Evolutionary conservation across 306 rosid species (phyloP).

Genomic region (Trifolium subterraneum): DNA sequence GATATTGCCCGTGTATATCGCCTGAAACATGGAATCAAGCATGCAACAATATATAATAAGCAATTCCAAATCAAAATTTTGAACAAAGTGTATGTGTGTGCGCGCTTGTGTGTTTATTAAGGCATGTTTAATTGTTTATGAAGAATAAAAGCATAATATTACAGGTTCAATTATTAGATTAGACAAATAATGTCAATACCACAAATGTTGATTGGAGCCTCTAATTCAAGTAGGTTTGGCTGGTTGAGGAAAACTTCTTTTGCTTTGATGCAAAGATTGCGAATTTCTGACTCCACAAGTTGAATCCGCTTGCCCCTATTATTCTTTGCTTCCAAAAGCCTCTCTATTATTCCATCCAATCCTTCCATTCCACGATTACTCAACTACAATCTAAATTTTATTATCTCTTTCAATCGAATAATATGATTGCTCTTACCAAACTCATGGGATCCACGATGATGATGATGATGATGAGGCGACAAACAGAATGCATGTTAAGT

Average conservation of each 20-base stretch:
- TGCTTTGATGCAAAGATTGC: constrained; percentile 69
- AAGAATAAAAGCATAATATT: too few relatives aligned
- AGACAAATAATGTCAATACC: constrained; percentile 47
- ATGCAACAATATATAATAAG: not conserved
- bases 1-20: constrained; percentile 93
- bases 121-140: too few relatives aligned
- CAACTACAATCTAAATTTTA: constrained; percentile 4
- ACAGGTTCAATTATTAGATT: not conserved
- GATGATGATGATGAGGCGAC: not conserved
- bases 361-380: constrained; percentile 72
- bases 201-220: constrained; percentile 92
- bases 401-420: not conserved
- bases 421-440: not conserved
- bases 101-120: too few relatives aligned
- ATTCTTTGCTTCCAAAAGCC: constrained; percentile 74
- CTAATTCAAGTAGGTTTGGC: constrained; percentile 78
- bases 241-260: constrained; percentile 78
- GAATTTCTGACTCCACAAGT: constrained; percentile 77
- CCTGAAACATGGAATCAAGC: constrained; percentile 43
- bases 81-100: not conserved
- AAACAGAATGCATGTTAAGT: constrained; percentile 7
- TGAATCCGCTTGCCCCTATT: constrained; percentile 72
- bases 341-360: constrained; percentile 75
- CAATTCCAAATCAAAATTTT: not conserved
- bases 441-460: not conserved